These are phyloP conservation scores for Microstegium vimineum DNA, from an alignment of 176 grass and related monocot genomes.

Conservation along the genomic window DNA sequence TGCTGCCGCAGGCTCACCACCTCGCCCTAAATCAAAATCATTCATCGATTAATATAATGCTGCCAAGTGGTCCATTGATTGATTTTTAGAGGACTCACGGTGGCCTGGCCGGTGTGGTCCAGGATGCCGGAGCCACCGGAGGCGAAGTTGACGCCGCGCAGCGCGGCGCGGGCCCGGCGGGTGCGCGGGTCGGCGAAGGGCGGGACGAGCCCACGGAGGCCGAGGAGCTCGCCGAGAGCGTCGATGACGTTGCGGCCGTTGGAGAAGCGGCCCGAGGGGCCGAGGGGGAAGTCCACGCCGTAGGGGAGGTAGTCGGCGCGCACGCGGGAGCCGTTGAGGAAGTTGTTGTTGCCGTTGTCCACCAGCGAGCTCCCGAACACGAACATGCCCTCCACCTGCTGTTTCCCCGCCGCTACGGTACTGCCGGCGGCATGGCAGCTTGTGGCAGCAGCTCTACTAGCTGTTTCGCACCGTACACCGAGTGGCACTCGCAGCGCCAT, in stretches of 20 bases:
- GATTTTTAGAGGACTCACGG: too few relatives aligned
- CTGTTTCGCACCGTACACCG: neutral
- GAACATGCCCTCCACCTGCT: slow-evolving; percentile 42
- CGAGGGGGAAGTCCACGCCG: slow-evolving; percentile 72
- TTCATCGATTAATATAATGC: too few relatives aligned
- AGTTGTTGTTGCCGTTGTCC: slow-evolving; percentile 83
- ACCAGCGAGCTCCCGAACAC: slow-evolving; percentile 81
- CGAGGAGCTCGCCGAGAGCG: slow-evolving; percentile 57
- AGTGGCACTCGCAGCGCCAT: neutral
- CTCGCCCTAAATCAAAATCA: slow-evolving; percentile 33
- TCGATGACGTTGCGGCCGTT: slow-evolving; percentile 68
- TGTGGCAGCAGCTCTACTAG: neutral
- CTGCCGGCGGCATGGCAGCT: neutral
- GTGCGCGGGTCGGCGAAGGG: slow-evolving; percentile 54
- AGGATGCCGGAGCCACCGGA: slow-evolving; percentile 76
- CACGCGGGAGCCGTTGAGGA: slow-evolving; percentile 43
- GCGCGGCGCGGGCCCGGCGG: slow-evolving; percentile 13
- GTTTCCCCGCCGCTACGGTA: neutral
- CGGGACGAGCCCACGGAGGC: slow-evolving; percentile 41
- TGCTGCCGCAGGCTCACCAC: slow-evolving; percentile 48
- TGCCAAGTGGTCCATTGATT: neutral
- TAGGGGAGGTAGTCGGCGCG: slow-evolving; percentile 69
- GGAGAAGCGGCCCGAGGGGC: slow-evolving; percentile 62
- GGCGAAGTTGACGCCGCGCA: slow-evolving; percentile 62
- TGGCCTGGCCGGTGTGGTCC: slow-evolving; percentile 42